Percentiles rank a stretch among this genome's conserved stretches.
Conservation (phyloP, 73 alveolate species). For the Paramecium caudatum region DNA sequence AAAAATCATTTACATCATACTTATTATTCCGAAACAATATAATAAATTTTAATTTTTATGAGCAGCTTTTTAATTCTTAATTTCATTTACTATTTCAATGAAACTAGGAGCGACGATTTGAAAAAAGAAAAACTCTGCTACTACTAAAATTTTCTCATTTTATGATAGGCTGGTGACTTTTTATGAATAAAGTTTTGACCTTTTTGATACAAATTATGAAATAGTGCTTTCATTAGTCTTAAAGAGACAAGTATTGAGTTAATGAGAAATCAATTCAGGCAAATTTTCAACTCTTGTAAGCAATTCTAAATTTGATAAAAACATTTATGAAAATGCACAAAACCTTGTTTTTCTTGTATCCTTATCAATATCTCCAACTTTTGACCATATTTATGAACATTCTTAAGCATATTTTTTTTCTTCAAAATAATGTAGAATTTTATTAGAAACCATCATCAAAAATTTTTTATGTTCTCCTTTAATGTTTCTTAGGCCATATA, state of each 20-base stretch:
- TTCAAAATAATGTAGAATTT: too few species aligned
- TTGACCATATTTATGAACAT: background rate
- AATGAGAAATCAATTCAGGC: background rate
- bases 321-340: background rate
- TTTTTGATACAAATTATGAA: background rate
- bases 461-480: too few species aligned
- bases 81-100: background rate
- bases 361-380: background rate
- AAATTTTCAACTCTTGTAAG: background rate
- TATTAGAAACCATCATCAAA: too few species aligned
- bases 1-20: background rate
- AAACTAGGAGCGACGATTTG: background rate
- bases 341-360: background rate
- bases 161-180: background rate
- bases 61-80: background rate
- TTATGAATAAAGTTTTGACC: background rate
- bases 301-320: background rate
- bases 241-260: background rate
- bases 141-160: background rate
- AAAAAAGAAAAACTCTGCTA: background rate
- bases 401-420: background rate
- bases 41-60: background rate
- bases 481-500: too few species aligned
- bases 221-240: background rate
- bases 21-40: background rate